Evolutionary conservation across 352 stramenopile genomes (phyloP).

Genomic region (Phytophthora colocasiae): DNA sequence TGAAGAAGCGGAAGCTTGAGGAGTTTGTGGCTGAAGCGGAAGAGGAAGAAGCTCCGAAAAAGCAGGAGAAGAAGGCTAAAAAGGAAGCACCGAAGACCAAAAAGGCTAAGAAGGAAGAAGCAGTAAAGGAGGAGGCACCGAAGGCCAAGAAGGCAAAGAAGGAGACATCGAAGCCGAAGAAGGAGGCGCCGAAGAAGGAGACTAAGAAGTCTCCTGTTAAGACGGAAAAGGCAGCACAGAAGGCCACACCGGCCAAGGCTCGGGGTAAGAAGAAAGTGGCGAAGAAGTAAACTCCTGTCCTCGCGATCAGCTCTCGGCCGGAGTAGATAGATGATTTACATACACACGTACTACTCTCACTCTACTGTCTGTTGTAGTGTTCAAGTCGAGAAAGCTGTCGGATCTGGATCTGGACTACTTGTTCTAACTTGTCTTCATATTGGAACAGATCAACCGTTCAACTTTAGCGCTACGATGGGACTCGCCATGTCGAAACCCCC

Average conservation of each 20-base stretch:
- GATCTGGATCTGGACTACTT: too few relatives aligned
- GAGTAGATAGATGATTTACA: constrained; percentile 48
- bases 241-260: constrained; percentile 23
- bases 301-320: constrained; percentile 5
- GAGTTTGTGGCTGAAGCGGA: constrained; percentile 43
- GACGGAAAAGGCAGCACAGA: constrained; percentile 19
- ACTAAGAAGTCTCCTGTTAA: too few relatives aligned
- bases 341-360: constrained; percentile 35
- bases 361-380: too few relatives aligned
- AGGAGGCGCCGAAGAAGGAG: constrained; percentile 24
- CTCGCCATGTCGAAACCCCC: constrained; percentile 15
- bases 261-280: constrained; percentile 35
- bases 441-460: not conserved
- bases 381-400: too few relatives aligned
- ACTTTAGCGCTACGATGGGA: constrained; percentile 8
- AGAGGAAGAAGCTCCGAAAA: constrained; percentile 28
- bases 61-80: constrained; percentile 33
- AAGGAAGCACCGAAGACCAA: constrained; percentile 23
- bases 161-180: constrained; percentile 12
- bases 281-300: constrained; percentile 38
- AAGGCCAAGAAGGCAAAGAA: constrained; percentile 36
- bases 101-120: constrained; percentile 44
- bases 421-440: too few relatives aligned
- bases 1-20: constrained; percentile 76
- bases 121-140: constrained; percentile 6